Conservation (phyloP, 2,329 filamentous ascomycete genomes). For the Fragosphaeria purpurea region DNA sequence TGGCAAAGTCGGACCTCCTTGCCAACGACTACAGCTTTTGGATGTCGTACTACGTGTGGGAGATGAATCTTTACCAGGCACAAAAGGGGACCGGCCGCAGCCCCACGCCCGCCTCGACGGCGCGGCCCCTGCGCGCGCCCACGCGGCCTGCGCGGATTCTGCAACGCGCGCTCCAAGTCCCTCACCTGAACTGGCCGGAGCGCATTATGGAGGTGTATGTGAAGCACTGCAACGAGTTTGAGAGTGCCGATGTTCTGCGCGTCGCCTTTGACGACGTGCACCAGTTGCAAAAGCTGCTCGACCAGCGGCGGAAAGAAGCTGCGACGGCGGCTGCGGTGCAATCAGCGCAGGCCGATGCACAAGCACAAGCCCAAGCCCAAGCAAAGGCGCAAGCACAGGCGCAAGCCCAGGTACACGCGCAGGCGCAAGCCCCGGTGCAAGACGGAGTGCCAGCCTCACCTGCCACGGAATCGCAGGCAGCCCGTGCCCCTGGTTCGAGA, state of each 20-base stretch:
- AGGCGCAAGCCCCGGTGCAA: conserved; percentile 17
- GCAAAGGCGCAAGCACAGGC: conserved; percentile 1
- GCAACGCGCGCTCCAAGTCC: conserved; percentile 54
- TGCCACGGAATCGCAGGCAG: conserved; percentile 7
- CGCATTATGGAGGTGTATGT: conserved; percentile 64
- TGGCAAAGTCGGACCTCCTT: conserved; percentile 53
- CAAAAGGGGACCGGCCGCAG: conserved; percentile 42
- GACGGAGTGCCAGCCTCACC: background rate
- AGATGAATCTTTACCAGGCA: conserved; percentile 55
- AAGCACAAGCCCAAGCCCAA: conserved; percentile 15
- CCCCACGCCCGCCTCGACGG: conserved; percentile 33
- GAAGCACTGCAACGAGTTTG: conserved; percentile 82
- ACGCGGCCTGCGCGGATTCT: conserved; percentile 66
- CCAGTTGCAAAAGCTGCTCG: conserved; percentile 54
- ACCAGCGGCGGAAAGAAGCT: conserved; percentile 48
- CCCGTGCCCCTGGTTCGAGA: conserved; percentile 1
- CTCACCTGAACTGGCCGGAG: conserved; percentile 65
- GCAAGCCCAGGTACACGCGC: conserved; percentile 12
- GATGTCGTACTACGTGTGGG: conserved; percentile 86
- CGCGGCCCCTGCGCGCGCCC: conserved; percentile 51
- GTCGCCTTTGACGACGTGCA: conserved; percentile 64
- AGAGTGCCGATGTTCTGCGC: conserved; percentile 65
- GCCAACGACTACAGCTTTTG: conserved; percentile 85
- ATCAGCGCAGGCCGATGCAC: conserved; percentile 23
- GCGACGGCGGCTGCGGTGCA: conserved; percentile 48